Base-by-base conservation (phyloP, 352 stramenopile genomes). In the Thraustotheca clavata region DNA sequence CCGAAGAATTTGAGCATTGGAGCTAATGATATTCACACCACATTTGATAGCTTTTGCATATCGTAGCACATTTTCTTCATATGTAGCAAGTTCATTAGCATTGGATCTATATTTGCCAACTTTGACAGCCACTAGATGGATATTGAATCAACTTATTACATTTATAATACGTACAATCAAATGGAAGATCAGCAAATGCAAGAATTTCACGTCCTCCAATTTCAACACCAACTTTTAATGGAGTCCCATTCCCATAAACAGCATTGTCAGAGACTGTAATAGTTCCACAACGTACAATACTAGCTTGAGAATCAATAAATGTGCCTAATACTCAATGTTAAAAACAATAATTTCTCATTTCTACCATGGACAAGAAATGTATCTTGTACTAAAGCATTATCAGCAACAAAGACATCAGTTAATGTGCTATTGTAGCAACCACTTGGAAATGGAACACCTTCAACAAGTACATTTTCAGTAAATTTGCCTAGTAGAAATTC, bases 201-300 rank as follows among this genome's bases (percentile, higher is more conserved):
- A 73, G 73, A 14, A 95, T 59, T 59, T 90, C 71, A 24, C 86
- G 76, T 0, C 87, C 87, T 12, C 87, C 87, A 16, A 73, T 90
- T 48, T 95, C 87, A 29, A 94, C 82, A 47, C 86, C 87, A 14
- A 96, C 80, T 34, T 89, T 81, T 14, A 94, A 69, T 59, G 73
- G 66, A 14, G 57, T 60, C 6, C 84, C 84, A 60, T 89, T 96
- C 33, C 74, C 76, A 50, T 76, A 87, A 3, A 62, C 33, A 12
- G 41, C 34, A 3, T 14, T 41, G 5, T 65, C 60, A 52, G 70
- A 60, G 46, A 66, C 76, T 2, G 60, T 72, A 55, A 96, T 76
- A 22, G 70, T 79, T 32, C 83, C 83, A 46, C 87, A 96, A 43
- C 74, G 59, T 12, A 95, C 69, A 9, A 96, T 60, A 29, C 69